Evolutionary conservation across 805 yeast species (phyloP).

Genomic region (Metschnikowia arizonensis): DNA sequence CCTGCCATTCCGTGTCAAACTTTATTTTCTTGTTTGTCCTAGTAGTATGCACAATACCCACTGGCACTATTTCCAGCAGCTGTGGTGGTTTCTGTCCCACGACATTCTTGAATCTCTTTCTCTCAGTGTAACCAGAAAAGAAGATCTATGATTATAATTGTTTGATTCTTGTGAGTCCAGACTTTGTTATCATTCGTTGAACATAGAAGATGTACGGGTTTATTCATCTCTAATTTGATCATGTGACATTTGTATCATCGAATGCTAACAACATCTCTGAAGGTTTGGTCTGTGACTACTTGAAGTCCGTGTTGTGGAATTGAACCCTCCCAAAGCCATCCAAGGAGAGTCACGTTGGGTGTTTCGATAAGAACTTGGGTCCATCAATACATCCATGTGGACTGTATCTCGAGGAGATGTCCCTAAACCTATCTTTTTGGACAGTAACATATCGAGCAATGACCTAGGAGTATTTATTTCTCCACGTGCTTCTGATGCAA

Average conservation of each 20-base stretch:
- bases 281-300: constrained; percentile 90
- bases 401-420: constrained; percentile 88
- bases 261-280: constrained; percentile 97
- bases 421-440: too few species aligned
- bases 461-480: too few species aligned
- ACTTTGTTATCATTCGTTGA: too few species aligned
- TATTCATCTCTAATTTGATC: too few species aligned
- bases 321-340: constrained; percentile 81
- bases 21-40: constrained; percentile 25
- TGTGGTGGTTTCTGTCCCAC: constrained; percentile 4
- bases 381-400: constrained; percentile 88
- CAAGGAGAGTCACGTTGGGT: constrained; percentile 67
- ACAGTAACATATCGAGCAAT: too few species aligned
- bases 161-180: too few species aligned
- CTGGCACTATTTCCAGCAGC: constrained; percentile 2
- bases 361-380: constrained; percentile 91
- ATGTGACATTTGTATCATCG: too few species aligned
- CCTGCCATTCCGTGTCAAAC: constrained; percentile 14
- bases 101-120: constrained; percentile 21
- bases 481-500: too few species aligned
- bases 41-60: constrained; percentile 12
- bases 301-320: constrained; percentile 84
- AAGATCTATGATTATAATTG: too few species aligned
- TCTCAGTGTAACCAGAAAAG: too few species aligned
- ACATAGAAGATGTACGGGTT: too few species aligned